Evolutionary conservation across 1,139 yeast genomes (phyloP).

Genomic region (Yamadazyma epiphylla): DNA sequence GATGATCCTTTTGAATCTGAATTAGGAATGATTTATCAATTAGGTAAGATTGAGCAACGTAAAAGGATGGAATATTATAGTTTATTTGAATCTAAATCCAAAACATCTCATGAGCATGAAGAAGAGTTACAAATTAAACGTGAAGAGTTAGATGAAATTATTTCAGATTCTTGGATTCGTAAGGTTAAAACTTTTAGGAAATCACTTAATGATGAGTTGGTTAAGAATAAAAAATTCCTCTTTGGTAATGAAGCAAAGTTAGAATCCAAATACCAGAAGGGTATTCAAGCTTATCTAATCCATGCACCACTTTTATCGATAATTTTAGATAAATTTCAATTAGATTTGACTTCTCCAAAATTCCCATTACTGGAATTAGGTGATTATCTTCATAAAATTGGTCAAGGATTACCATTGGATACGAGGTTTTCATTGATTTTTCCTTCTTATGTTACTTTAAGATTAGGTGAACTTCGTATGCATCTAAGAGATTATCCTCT

Average conservation of each 20-base stretch:
- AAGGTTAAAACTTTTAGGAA: slow-evolving; percentile 47
- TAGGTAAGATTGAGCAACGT: slow-evolving; percentile 71
- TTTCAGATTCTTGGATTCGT: slow-evolving; percentile 41
- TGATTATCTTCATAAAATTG: slow-evolving; percentile 62
- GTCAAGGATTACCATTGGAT: slow-evolving; percentile 78
- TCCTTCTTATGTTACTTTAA: slow-evolving; percentile 54
- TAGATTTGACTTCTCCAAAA: slow-evolving; percentile 51
- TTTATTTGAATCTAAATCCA: slow-evolving; percentile 43
- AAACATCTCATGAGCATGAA: slow-evolving; percentile 1
- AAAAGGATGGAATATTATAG: slow-evolving; percentile 55
- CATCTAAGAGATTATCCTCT: slow-evolving; percentile 69
- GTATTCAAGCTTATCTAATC: slow-evolving; percentile 54
- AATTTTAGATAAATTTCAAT: slow-evolving; percentile 53
- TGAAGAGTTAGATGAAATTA: slow-evolving; percentile 13
- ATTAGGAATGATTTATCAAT: slow-evolving; percentile 68
- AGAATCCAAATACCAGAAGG: slow-evolving; percentile 45
- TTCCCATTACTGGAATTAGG: slow-evolving; percentile 53
- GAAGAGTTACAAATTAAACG: slow-evolving; percentile 10
- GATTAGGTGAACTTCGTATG: slow-evolving; percentile 48
- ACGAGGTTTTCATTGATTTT: slow-evolving; percentile 64
- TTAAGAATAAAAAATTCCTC: slow-evolving; percentile 47
- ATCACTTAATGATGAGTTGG: slow-evolving; percentile 43
- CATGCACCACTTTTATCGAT: slow-evolving; percentile 65
- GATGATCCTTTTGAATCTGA: slow-evolving; percentile 90
- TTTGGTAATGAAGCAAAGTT: slow-evolving; percentile 42